Evolutionary conservation across 768 basidiomycete genomes (phyloP).

Genomic region (Kwoniella heveanensis): DNA sequence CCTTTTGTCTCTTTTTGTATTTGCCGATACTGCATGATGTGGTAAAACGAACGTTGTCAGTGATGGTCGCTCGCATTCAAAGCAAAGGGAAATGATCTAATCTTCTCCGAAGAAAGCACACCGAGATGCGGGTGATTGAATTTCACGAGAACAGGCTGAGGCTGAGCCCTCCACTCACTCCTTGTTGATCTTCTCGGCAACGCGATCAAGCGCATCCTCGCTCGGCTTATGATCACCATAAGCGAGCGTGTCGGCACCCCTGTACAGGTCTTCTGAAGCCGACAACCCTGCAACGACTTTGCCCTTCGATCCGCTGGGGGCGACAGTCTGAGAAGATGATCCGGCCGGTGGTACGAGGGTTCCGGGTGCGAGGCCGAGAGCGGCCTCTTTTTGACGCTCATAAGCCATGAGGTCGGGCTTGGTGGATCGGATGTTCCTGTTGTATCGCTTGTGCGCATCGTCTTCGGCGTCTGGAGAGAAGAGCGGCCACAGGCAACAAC

Average conservation of each 20-base stretch:
- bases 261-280: slow-evolving; percentile 75
- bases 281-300: slow-evolving; percentile 55
- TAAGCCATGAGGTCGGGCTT: slow-evolving; percentile 86
- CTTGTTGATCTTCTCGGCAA: slow-evolving; percentile 85
- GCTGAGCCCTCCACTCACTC: slow-evolving; percentile 68
- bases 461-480: slow-evolving; percentile 75
- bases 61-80: no score
- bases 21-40: slow-evolving; percentile 62
- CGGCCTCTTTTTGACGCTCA: slow-evolving; percentile 84
- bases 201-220: slow-evolving; percentile 92
- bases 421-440: slow-evolving; percentile 83
- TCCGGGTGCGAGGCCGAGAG: slow-evolving; percentile 73
- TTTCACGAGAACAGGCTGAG: no score
- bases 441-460: slow-evolving; percentile 83
- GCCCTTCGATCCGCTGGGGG: slow-evolving; percentile 21
- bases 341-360: slow-evolving; percentile 60
- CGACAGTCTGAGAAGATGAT: slow-evolving; percentile 26
- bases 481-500: no score
- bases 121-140: no score
- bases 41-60: not conserved
- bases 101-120: no score
- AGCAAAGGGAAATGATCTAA: no score
- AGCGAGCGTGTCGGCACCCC: slow-evolving; percentile 86
- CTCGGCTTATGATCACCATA: slow-evolving; percentile 95
- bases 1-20: slow-evolving; percentile 85